Base-by-base conservation (phyloP, 352 stramenopile species). In the Nannochloropsis limnetica region DNA sequence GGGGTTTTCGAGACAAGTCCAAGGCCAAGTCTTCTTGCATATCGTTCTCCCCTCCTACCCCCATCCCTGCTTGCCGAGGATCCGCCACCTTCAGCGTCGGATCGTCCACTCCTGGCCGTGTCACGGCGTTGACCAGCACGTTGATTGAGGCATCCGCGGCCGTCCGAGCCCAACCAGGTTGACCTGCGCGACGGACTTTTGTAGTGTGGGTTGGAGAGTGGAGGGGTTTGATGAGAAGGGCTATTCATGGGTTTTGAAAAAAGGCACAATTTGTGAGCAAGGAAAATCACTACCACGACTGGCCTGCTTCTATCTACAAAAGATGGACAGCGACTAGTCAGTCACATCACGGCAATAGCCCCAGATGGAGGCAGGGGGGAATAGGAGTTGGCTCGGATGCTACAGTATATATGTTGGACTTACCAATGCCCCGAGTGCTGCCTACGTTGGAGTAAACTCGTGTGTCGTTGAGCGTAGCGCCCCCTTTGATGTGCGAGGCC, bases 11-110 rank as follows among this genome's bases (percentile, higher is more conserved):
- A 5, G n/a, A 29, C 61, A 74, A 74, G 61, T 74, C 61, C 61
- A 74, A 74, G 61, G 61, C 61, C 61, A 74, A 74, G 25, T 74
- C 61, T 74, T 74, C 61, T 20, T 74, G n/a, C n/a, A 74, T 25
- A 25, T 74, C 61, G n/a, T 29, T 15, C 11, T 8, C 61, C 25
- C 25, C n/a, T 25, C 22, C 61, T 20, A 29, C 61, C 61, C 22
- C 25, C n/a, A 74, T 74, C n/a, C n/a, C 25, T 74, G 4, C 20
- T 31, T 29, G 61, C n/a, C 61, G 61, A 74, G 61, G 61, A 25
- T 74, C 61, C 14, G 61, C 61, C n/a, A 74, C 61, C 25, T 74
- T 74, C n/a, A 74, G n/a, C n/a, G 61, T 74, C n/a, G 61, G 61
- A 25, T 74, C 61, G 25, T 74, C 11, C n/a, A 74, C 25, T 74